phyloP scores from a whole-genome alignment of 1,284 basidiomycete species.

The Tilletia walkeri region DNA sequence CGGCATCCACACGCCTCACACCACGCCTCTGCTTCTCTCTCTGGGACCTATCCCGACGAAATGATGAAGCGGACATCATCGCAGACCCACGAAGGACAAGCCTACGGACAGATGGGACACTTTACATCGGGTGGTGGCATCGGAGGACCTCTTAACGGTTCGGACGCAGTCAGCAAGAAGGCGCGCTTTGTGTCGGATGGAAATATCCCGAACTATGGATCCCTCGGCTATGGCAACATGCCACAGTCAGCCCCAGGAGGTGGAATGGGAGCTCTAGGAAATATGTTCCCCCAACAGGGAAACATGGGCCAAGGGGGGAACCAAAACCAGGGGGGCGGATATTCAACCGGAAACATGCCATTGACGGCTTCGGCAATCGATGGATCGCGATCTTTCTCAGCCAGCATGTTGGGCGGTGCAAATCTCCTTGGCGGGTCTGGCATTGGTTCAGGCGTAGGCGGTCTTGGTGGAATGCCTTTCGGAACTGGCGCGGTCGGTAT shows the following conservation, averaged over 20 bases:
- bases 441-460: neutral
- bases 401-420: constrained; percentile 21
- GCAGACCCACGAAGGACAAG: constrained; percentile 36
- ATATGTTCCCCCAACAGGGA: constrained; percentile 5
- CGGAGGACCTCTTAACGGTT: constrained; percentile 7
- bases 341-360: neutral
- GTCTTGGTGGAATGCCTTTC: neutral
- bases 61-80: constrained; percentile 45
- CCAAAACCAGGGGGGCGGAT: neutral
- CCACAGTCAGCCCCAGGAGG: neutral
- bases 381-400: constrained; percentile 36
- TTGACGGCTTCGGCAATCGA: neutral
- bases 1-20: constrained; percentile 14
- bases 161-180: constrained; percentile 33
- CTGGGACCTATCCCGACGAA: constrained; percentile 18
- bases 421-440: neutral
- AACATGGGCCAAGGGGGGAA: neutral
- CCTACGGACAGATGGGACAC: constrained; percentile 27
- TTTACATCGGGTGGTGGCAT: constrained; percentile 26
- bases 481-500: neutral
- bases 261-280: neutral
- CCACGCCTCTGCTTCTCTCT: constrained; percentile 25
- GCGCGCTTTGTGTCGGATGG: constrained; percentile 45
- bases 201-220: constrained; percentile 33
- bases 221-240: constrained; percentile 25